A percentile compares a stretch with the other conserved stretches of the same genome.
These are phyloP conservation scores for Huntiella moniliformis DNA, from an alignment of 2,329 filamentous ascomycete species.

Conservation along the genomic window DNA sequence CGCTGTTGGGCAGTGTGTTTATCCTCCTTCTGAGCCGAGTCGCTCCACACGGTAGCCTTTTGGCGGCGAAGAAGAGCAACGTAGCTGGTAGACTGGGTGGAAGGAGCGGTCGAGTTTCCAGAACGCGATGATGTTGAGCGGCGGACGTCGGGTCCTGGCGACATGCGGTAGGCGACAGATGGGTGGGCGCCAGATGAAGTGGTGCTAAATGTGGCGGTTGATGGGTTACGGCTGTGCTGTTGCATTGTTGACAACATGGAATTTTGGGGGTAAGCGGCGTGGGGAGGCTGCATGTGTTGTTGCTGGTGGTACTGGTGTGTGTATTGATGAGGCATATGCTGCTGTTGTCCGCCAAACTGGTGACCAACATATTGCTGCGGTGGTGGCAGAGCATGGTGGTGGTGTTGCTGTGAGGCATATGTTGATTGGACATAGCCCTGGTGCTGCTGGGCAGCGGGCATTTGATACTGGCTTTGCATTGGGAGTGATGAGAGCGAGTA, in stretches of 20 bases:
- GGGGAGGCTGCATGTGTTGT: conserved; percentile 7
- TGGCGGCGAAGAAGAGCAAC: conserved; percentile 92
- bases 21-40: conserved; percentile 82
- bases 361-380: conserved; percentile 2
- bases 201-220: conserved; percentile 52
- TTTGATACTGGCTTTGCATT: conserved; percentile 7
- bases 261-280: conserved; percentile 16
- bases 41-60: conserved; percentile 97
- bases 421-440: conserved; percentile 1
- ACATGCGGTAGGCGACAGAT: conserved; percentile 37
- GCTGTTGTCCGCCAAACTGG: conserved; percentile 1
- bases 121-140: conserved; percentile 71
- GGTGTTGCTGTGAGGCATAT: neutral
- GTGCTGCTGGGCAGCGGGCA: conserved; percentile 4
- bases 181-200: conserved; percentile 43
- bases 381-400: conserved; percentile 6
- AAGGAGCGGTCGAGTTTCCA: conserved; percentile 24
- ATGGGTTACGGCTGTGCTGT: conserved; percentile 35
- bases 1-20: conserved; percentile 67
- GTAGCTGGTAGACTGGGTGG: conserved; percentile 47
- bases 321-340: conserved; percentile 2
- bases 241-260: conserved; percentile 13
- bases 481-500: conserved; percentile 3
- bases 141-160: conserved; percentile 40
- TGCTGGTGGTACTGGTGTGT: conserved; percentile 4